Evolutionary conservation across 257 asterid species (phyloP).

Genomic region (Jacaranda mimosifolia): DNA sequence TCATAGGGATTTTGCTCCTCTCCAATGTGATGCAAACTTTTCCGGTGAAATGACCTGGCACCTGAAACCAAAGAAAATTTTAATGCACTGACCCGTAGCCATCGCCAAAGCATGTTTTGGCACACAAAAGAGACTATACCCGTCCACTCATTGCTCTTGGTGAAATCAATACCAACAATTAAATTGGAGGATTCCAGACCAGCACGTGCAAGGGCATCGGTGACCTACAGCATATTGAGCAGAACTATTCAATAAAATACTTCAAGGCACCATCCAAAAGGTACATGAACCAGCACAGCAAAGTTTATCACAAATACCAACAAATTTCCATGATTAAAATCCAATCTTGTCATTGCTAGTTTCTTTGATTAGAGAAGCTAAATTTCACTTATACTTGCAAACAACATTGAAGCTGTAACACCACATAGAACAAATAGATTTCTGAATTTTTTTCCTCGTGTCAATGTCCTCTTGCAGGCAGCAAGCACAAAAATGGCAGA

Average conservation of each 20-base stretch:
- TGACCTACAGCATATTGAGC: constrained; percentile 58
- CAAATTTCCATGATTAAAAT: constrained; percentile 13
- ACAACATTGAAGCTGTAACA: neutral
- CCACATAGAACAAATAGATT: too few relatives aligned
- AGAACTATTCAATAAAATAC: constrained; percentile 15
- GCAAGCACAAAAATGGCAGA: too few relatives aligned
- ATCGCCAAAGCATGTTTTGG: constrained; percentile 18
- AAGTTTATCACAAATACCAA: neutral
- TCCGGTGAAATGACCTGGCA: constrained; percentile 82
- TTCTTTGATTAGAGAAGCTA: neutral
- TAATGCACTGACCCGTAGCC: constrained; percentile 13
- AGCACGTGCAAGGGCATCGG: constrained; percentile 92
- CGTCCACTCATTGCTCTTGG: constrained; percentile 99
- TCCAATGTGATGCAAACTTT: constrained; percentile 90
- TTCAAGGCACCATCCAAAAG: constrained; percentile 8
- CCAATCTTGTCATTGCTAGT: neutral
- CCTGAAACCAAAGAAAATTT: constrained; percentile 53
- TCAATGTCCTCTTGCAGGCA: too few relatives aligned
- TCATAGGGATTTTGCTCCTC: constrained; percentile 87
- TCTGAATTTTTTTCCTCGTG: too few relatives aligned
- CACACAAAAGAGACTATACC: constrained; percentile 50
- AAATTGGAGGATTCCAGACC: constrained; percentile 96
- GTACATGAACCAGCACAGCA: neutral
- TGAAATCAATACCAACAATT: constrained; percentile 94
- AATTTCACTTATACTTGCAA: neutral